Evolutionary conservation across 768 basidiomycete genomes (phyloP), one percentile per base, ranked within the genome.

Genomic region (Kwoniella europaea): DNA sequence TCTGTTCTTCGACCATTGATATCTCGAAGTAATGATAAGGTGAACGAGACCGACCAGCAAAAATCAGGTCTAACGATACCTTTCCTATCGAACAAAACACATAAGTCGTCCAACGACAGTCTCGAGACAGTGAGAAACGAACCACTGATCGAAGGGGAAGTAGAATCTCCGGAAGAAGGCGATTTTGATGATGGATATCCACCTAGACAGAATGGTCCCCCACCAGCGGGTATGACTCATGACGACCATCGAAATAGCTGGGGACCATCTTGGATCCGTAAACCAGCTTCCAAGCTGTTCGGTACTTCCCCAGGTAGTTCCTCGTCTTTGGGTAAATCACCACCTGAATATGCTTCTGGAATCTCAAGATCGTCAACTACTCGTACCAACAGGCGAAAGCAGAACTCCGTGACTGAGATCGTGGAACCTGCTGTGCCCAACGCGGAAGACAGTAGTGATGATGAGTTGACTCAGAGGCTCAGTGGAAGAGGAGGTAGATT

Each of bases 241-340:
- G 69, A 74, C 18, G 74, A 72, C 4, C 15, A 68, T 12, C 52
- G 54, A 22, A 63, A 57, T 15, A 63, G 50, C 15, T 79, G 77
- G 77, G 72, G 77, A 5, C 68, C 69, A 16, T 67, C 62, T 7
- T 81, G 79, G 79, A 73, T 81, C 12, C 69, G 69, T 41, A 81
- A 81, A 58, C 80, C 80, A 7, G 70, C 72, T 16, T 53, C 74
- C 20, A 76, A 74, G 57, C 62, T 78, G 6, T 71, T 81, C 44
- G 75, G 76, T 10, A 59, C 76, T 1, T 76, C 76, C 2, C 73
- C 76, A 10, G 60, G 65, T 50, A 59, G 67, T 24, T 50, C 64
- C 18, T 73, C 71, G 35, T 53, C 57, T 1, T 63, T 68, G 44
- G 52, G 67, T 18, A 52, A 20, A n/a, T 67, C 60, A 0, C 46